Evolutionary conservation across 2,329 filamentous ascomycete genomes (phyloP), one percentile per base, ranked within the genome.

Genomic region (Aspergillus pseudoterreus): DNA sequence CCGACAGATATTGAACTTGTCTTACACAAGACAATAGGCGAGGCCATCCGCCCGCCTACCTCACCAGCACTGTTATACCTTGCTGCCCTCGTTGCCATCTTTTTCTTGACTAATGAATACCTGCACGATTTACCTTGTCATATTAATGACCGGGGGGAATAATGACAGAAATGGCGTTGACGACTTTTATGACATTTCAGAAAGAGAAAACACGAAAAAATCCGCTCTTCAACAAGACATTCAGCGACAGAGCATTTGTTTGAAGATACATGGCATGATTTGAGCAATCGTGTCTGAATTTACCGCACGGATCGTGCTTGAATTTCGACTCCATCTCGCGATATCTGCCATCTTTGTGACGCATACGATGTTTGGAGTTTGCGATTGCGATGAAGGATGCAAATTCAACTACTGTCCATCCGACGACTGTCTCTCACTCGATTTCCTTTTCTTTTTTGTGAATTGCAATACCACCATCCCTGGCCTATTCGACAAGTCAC

Each of bases 1-100:
- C 35, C 62, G 70, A 49, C 68, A 72, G 55, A 71, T 71, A 27
- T 49, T 71, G 53, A 71, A 69, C 51, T 64, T 69, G 63, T 59
- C 68, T 49, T 66, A 65, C 58, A 56, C 62, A 56, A 57, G 58
- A 62, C 53, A 59, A 62, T 53, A 57, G 57, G 50, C 51, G 27
- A 33, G 9, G 24, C 10, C 33, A 45, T 15, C 32, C 21, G 5
- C 35, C 17, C 24, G 15, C 19, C 21, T 43, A 43, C 36, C 14
- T 19, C 21, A 27, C 14, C 39, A 53, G 54, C 52, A 53, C 56
- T 55, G 55, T 58, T 57, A 48, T 50, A 53, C 51, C 56, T 59
- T 60, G 56, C 57, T 59, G 48, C 58, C 61, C 55, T 52, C 46
- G 50, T 56, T 56, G 52, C 53, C 52, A 60, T 53, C 52, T 51